Percentiles rank a stretch among this genome's conserved stretches.
Conservation (phyloP, 257 asterid species). For the Primulina huaijiensis region DNA sequence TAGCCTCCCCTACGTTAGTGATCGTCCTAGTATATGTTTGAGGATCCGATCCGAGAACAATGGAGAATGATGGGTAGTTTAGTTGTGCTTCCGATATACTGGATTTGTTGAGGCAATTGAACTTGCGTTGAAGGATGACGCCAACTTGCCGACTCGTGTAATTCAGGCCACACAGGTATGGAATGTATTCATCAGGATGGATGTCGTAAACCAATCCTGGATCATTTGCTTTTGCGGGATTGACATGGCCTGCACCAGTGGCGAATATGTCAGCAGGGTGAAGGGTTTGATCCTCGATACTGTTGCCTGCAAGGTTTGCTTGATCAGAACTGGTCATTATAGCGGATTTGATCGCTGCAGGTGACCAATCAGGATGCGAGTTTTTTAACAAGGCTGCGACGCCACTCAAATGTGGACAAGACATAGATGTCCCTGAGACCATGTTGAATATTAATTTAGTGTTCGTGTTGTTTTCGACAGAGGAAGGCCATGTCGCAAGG, state of each 20-base stretch:
- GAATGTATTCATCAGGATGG: conserved; percentile 38
- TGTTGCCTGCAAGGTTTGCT: background rate
- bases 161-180: conserved; percentile 45
- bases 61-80: conserved; percentile 44
- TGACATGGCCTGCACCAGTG: conserved; percentile 51
- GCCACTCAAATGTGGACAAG: conserved; percentile 54
- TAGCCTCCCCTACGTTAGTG: conserved; percentile 47
- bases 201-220: conserved; percentile 51
- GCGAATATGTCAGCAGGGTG: conserved; percentile 34
- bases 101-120: conserved; percentile 24
- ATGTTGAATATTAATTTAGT: conserved; percentile 33
- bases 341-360: conserved; percentile 53
- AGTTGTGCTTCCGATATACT: conserved; percentile 38
- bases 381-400: conserved; percentile 48
- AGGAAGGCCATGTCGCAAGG: conserved; percentile 42
- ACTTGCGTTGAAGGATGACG: conserved; percentile 26
- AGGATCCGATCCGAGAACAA: conserved; percentile 17
- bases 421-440: conserved; percentile 52
- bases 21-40: conserved; percentile 36
- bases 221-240: conserved; percentile 37
- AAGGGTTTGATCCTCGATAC: conserved; percentile 39
- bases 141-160: conserved; percentile 30
- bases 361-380: conserved; percentile 52
- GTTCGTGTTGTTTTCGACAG: conserved; percentile 35
- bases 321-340: conserved; percentile 43